Evolutionary conservation across 805 yeast species (phyloP).

Genomic region (Ogataea corticis): DNA sequence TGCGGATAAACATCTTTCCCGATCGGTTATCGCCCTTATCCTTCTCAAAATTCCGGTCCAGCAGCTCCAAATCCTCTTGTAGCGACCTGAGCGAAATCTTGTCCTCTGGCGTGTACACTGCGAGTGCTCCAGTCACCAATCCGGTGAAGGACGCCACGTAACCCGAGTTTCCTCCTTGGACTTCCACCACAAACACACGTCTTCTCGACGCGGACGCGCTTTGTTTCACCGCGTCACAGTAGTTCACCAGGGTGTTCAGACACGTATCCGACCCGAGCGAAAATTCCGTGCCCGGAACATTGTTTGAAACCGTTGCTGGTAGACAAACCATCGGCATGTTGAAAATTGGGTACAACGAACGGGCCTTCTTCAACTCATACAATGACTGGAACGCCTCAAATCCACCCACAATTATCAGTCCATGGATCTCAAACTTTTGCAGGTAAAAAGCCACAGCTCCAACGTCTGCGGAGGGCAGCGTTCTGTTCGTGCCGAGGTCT

Average conservation of each 20-base stretch:
- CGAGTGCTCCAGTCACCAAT: constrained; percentile 86
- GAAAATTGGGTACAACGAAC: constrained; percentile 81
- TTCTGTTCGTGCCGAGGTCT: constrained; percentile 94
- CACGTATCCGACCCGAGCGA: constrained; percentile 96
- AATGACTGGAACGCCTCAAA: constrained; percentile 93
- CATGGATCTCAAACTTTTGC: constrained; percentile 86
- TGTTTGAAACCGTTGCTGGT: constrained; percentile 96
- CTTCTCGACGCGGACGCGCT: constrained; percentile 93
- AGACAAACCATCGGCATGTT: constrained; percentile 91
- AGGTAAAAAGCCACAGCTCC: constrained; percentile 92
- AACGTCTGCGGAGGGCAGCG: constrained; percentile 77
- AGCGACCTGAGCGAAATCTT: constrained; percentile 67
- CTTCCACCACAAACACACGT: constrained; percentile 94
- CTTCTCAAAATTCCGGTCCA: constrained; percentile 64
- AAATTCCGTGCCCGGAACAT: constrained; percentile 98
- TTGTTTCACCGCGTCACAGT: constrained; percentile 94
- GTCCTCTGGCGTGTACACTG: constrained; percentile 88
- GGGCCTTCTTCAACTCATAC: constrained; percentile 75
- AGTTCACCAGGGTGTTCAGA: constrained; percentile 82
- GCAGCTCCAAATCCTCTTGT: constrained; percentile 70
- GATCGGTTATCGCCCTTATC: constrained; percentile 81
- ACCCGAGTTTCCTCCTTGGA: constrained; percentile 97
- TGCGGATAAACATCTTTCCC: constrained; percentile 83
- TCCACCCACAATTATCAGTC: constrained; percentile 90
- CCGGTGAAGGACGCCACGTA: constrained; percentile 86